phyloP scores from a whole-genome alignment of 495 filamentous ascomycete species.

The Usnea hakonensis region DNA sequence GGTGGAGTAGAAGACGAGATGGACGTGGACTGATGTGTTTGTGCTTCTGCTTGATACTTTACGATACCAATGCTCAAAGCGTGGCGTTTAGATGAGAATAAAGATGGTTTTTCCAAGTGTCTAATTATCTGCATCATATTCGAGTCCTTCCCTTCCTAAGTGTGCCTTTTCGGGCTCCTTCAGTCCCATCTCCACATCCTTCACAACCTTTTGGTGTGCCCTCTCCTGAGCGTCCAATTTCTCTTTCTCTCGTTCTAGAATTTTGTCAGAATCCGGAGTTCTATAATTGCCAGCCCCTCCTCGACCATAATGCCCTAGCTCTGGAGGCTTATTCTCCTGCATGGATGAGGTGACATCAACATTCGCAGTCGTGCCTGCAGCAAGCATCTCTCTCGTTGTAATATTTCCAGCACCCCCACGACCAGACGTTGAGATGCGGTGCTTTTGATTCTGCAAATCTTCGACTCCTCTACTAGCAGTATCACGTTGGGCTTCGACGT shows the following conservation, averaged over 20 bases:
- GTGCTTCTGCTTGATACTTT: neutral
- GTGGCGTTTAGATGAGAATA: constrained; percentile 15
- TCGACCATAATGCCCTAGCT: constrained; percentile 18
- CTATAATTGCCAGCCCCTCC: constrained; percentile 23
- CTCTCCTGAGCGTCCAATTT: constrained; percentile 12
- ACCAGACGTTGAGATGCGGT: constrained; percentile 16
- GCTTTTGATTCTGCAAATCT: neutral
- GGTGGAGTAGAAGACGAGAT: constrained; percentile 61
- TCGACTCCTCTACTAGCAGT: neutral
- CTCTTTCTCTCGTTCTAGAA: neutral
- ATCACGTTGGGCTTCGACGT: constrained; percentile 21
- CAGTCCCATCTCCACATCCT: constrained; percentile 20
- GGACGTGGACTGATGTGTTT: constrained; percentile 55
- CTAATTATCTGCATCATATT: neutral
- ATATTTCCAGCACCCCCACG: constrained; percentile 25
- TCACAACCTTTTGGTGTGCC: constrained; percentile 8
- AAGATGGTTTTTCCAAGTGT: neutral
- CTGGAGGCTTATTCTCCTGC: constrained; percentile 15
- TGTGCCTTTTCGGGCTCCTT: constrained; percentile 22
- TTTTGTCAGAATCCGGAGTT: constrained; percentile 3
- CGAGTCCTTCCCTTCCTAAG: constrained; percentile 13
- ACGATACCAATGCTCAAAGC: constrained; percentile 13
- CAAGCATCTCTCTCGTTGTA: constrained; percentile 2
- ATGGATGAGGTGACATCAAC: constrained; percentile 11
- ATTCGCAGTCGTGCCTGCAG: constrained; percentile 7